Base-by-base conservation (phyloP, 2,329 filamentous ascomycete genomes). In the Botrytis fabae region DNA sequence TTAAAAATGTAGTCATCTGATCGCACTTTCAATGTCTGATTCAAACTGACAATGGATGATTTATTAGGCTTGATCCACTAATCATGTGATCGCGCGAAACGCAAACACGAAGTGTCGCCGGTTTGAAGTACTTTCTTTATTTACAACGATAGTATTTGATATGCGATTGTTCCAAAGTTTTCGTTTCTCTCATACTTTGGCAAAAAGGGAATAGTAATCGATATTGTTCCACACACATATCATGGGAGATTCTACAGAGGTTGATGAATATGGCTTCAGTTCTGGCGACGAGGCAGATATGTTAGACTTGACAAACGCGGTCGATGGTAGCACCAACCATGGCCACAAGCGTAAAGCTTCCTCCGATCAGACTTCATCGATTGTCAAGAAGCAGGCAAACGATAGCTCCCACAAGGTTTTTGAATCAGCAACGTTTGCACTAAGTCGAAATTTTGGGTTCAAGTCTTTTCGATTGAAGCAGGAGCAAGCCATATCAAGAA, bases 391-490 rank as follows among this genome's bases (percentile, higher is more conserved):
- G 54, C 25, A 70, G 20, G 46, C 66, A 16, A 46, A 51, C 10
- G 66, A 72, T 16, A 32, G 7, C 28, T 32, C 65, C 5, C 68
- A 69, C 8, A 65, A 59, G 25, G 44, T 60, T 10, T 68, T 74
- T 51, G 35, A 72, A 48, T 77, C 80, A 22, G 80, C 80, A 12
- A 78, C 80, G n/a, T 79, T 78, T 22, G 79, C 84, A 0, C 79
- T 86, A 4, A 81, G 78, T 18, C 40, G 68, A 44, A 71, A 77
- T n/a, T 86, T 86, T 76, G 82, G 82, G 0, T 78, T 85, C 18
- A 62, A 80, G 9, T 76, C 75, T 0, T 87, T 86, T 74, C 81
- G 83, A 61, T 78, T 85, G 25, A 83, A 85, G 76, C 85, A 86
- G 73, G 83, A 85, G 72, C 78, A 80, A 18, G 85, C 82, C 0